Evolutionary conservation across 2,329 filamentous ascomycete species (phyloP).

Genomic region (Clonostachys chloroleuca): DNA sequence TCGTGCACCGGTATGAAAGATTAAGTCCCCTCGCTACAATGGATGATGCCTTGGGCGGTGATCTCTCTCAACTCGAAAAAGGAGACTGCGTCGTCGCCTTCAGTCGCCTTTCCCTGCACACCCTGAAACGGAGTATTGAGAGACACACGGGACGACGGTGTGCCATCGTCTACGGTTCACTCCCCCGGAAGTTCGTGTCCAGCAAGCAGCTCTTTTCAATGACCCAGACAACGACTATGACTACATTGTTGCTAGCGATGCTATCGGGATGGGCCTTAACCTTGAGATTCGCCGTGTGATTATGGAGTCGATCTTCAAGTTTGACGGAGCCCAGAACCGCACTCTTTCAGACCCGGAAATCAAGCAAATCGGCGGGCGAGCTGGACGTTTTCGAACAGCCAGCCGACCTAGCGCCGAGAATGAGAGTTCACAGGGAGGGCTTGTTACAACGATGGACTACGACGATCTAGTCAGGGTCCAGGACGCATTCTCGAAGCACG

Average conservation of each 20-base stretch:
- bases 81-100: slow-evolving; percentile 91
- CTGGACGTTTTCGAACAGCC: slow-evolving; percentile 79
- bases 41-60: slow-evolving; percentile 54
- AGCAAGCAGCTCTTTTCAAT: slow-evolving; percentile 92
- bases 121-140: slow-evolving; percentile 75
- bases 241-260: slow-evolving; percentile 88
- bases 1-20: slow-evolving; percentile 79
- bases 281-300: slow-evolving; percentile 87
- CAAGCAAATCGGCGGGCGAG: slow-evolving; percentile 92
- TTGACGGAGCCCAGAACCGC: slow-evolving; percentile 53
- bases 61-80: slow-evolving; percentile 68
- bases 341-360: slow-evolving; percentile 70
- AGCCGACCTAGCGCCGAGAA: slow-evolving; percentile 37
- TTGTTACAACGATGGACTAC: slow-evolving; percentile 74
- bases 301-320: slow-evolving; percentile 76
- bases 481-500: slow-evolving; percentile 57
- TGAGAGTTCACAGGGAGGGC: slow-evolving; percentile 49
- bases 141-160: slow-evolving; percentile 70
- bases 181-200: slow-evolving; percentile 92
- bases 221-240: slow-evolving; percentile 95
- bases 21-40: slow-evolving; percentile 73
- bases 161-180: slow-evolving; percentile 86
- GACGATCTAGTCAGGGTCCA: slow-evolving; percentile 62
- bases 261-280: slow-evolving; percentile 96
- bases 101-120: slow-evolving; percentile 76